phyloP scores from a whole-genome alignment of 306 rosid genomes.

The apple (Malus domestica) region DNA sequence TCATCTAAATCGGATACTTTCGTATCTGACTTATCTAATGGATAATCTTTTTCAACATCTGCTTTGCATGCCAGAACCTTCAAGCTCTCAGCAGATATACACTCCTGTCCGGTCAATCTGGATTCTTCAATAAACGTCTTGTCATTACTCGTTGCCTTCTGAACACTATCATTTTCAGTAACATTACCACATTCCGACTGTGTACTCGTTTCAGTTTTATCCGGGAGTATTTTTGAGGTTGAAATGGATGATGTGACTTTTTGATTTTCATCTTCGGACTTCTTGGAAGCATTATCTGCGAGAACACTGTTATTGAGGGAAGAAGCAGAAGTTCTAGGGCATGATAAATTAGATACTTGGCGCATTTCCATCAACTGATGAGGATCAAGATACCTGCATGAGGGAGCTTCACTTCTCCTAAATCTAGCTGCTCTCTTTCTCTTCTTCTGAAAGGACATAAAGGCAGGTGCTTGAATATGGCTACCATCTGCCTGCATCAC shows the following conservation, averaged over 20 bases:
- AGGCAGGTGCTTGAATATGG: slow-evolving; percentile 10
- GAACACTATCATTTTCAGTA: slow-evolving; percentile 29
- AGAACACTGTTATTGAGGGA: slow-evolving; percentile 15
- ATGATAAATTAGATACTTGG: slow-evolving; percentile 16
- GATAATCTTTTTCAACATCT: slow-evolving; percentile 26
- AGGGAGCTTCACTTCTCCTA: slow-evolving; percentile 14
- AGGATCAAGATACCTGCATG: slow-evolving; percentile 16
- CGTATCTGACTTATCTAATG: slow-evolving; percentile 20
- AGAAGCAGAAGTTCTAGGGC: slow-evolving; percentile 25
- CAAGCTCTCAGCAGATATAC: slow-evolving; percentile 29
- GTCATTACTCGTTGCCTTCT: slow-evolving; percentile 29
- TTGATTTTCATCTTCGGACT: slow-evolving; percentile 30
- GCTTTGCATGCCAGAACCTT: slow-evolving; percentile 29
- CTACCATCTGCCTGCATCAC: slow-evolving; percentile 22
- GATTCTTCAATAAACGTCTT: slow-evolving; percentile 30
- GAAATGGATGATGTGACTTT: slow-evolving; percentile 28
- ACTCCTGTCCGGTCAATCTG: slow-evolving; percentile 35
- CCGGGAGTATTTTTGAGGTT: slow-evolving; percentile 8
- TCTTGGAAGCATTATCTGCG: slow-evolving; percentile 24
- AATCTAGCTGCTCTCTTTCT: slow-evolving; percentile 30
- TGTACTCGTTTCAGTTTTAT: slow-evolving; percentile 21
- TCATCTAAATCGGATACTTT: slow-evolving; percentile 37
- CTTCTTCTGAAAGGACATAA: slow-evolving; percentile 27
- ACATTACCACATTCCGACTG: slow-evolving; percentile 23
- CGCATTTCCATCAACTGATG: slow-evolving; percentile 26